Percentiles rank a stretch among this genome's conserved stretches.
Evolutionary conservation across 129 eudicot species (phyloP).

Genomic region (Flaveria linearis): DNA sequence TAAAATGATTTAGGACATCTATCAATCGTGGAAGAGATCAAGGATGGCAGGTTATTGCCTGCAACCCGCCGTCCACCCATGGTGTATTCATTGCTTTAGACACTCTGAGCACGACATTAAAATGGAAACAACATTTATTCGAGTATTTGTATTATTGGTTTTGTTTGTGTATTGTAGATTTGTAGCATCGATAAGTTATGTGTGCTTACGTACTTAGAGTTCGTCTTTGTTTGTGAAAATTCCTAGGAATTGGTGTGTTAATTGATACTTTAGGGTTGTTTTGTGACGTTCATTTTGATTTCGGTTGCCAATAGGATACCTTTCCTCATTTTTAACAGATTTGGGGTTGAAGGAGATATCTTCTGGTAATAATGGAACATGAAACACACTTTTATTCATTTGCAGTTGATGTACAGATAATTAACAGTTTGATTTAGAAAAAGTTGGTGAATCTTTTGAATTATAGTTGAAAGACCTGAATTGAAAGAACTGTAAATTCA

Average conservation of each 20-base stretch:
- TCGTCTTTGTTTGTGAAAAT: not conserved
- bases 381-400: not conserved
- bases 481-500: too few species aligned
- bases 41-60: too few species aligned
- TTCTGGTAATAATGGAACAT: not conserved
- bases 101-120: too few species aligned
- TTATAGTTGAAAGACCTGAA: not conserved
- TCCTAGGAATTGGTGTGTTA: not conserved
- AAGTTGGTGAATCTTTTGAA: not conserved
- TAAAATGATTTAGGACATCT: too few species aligned
- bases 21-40: too few species aligned
- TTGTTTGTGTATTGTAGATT: not conserved
- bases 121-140: too few species aligned
- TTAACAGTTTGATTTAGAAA: not conserved
- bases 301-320: too few species aligned
- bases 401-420: not conserved
- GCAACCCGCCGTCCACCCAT: too few species aligned
- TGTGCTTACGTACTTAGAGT: conserved; percentile 6
- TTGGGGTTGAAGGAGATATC: not conserved
- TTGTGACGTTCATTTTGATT: not conserved
- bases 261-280: not conserved
- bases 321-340: conserved; percentile 7
- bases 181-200: not conserved
- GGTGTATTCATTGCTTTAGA: too few species aligned
- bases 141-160: not conserved